These are phyloP conservation scores for Fermentozyma sake DNA, from an alignment of 1,139 yeast species.

Conservation along the genomic window DNA sequence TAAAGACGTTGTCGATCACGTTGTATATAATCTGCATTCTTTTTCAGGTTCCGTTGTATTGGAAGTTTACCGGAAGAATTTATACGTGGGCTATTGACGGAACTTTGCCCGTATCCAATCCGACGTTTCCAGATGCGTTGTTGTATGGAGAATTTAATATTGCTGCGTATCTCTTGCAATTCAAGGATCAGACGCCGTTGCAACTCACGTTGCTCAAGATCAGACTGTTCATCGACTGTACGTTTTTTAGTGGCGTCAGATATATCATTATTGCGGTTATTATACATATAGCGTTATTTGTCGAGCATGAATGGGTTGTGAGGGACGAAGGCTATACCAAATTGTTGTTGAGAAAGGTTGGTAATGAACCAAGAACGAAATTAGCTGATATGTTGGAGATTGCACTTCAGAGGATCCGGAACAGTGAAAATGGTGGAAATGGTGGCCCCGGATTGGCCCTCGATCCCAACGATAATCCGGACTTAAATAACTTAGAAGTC, in stretches of 20 bases:
- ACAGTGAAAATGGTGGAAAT: slow-evolving; percentile 13
- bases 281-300: slow-evolving; percentile 45
- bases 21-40: slow-evolving; percentile 39
- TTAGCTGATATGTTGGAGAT: slow-evolving; percentile 16
- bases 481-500: slow-evolving; percentile 23
- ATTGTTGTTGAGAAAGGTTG: slow-evolving; percentile 51
- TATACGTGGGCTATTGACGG: slow-evolving; percentile 55
- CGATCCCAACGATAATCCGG: slow-evolving; percentile 9
- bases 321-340: slow-evolving; percentile 63
- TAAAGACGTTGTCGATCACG: slow-evolving; percentile 23
- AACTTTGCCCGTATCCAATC: slow-evolving; percentile 36
- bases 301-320: slow-evolving; percentile 69
- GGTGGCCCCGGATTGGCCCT: too few relatives aligned
- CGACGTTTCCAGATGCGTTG: slow-evolving; percentile 35
- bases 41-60: slow-evolving; percentile 53
- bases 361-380: slow-evolving; percentile 48
- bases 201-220: slow-evolving; percentile 2
- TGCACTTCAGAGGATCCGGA: slow-evolving; percentile 21
- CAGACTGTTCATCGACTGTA: slow-evolving; percentile 21
- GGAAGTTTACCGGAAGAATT: slow-evolving; percentile 49
- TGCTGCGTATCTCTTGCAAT: slow-evolving; percentile 2
- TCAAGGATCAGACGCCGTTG: slow-evolving; percentile 1
- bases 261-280: slow-evolving; percentile 35
- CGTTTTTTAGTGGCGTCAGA: slow-evolving; percentile 39
- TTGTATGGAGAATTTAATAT: slow-evolving; percentile 42